phyloP scores from a whole-genome alignment of 1,139 yeast species.

The Protomyces lactucae-debilis region DNA sequence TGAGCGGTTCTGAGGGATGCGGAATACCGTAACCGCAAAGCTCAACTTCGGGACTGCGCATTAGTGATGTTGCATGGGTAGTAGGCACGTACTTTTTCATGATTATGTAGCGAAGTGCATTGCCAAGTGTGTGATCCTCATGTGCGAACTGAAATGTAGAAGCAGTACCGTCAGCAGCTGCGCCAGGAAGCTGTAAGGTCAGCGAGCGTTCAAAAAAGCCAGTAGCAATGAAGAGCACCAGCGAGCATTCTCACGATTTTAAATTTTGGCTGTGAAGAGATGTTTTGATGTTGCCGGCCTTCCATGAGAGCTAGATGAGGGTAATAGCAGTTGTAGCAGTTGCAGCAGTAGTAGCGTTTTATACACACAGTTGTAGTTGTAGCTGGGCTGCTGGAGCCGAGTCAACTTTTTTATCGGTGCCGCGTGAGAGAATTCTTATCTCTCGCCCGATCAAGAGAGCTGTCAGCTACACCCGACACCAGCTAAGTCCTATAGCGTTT shows the following conservation, averaged over 20 bases:
- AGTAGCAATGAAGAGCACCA: not conserved
- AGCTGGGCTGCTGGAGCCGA: not conserved
- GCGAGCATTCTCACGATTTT: slow-evolving; percentile 2
- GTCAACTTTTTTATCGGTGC: not conserved
- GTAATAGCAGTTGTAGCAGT: not conserved
- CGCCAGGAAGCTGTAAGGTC: slow-evolving; percentile 59
- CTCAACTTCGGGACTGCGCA: slow-evolving; percentile 73
- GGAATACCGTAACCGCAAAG: slow-evolving; percentile 98
- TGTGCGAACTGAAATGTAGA: slow-evolving; percentile 89
- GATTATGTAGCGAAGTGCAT: slow-evolving; percentile 84
- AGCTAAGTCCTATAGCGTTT: too few species aligned
- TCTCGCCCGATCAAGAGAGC: not conserved
- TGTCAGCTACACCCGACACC: not conserved
- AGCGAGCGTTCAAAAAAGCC: not conserved
- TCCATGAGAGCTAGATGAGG: slow-evolving; percentile 6
- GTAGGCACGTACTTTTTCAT: slow-evolving; percentile 63
- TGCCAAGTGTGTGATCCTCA: slow-evolving; percentile 95
- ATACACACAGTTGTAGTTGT: not conserved
- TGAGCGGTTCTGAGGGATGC: slow-evolving; percentile 91
- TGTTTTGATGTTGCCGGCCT: slow-evolving; percentile 19
- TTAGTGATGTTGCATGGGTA: not conserved
- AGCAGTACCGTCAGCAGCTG: slow-evolving; percentile 91
- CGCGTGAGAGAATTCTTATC: not conserved
- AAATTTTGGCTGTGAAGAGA: slow-evolving; percentile 19
- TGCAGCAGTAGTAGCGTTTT: not conserved